Evolutionary conservation across 495 filamentous ascomycete genomes (phyloP).

Genomic region (Aeminium ludgeri): DNA sequence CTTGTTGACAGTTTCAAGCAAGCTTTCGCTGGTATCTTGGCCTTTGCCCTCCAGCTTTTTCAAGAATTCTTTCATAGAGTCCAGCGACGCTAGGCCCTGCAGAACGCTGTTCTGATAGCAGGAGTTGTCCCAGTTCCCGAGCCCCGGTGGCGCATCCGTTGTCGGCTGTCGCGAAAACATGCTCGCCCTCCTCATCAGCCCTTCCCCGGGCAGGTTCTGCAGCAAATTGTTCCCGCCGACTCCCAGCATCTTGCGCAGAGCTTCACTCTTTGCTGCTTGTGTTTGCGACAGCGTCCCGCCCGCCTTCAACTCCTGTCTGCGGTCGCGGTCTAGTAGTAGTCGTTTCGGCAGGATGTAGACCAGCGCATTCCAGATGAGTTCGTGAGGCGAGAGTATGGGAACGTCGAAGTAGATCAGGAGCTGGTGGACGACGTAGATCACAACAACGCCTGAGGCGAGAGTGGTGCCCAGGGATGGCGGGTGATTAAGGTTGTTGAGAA

Average conservation of each 20-base stretch:
- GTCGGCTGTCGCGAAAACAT: constrained; percentile 20
- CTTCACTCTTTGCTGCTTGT: constrained; percentile 48
- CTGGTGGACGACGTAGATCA: constrained; percentile 10
- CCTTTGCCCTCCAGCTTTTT: constrained; percentile 2
- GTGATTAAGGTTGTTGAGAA: not conserved
- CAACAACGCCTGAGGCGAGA: constrained; percentile 1
- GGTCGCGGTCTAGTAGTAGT: constrained; percentile 11
- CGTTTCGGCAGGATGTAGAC: constrained; percentile 34
- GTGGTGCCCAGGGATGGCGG: constrained; percentile 1
- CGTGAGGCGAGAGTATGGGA: constrained; percentile 13
- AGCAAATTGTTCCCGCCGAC: constrained; percentile 40
- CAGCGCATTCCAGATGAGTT: constrained; percentile 46
- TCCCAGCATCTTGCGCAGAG: constrained; percentile 49
- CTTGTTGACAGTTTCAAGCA: constrained; percentile 45
- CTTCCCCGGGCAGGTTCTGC: constrained; percentile 26
- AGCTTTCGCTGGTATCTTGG: constrained; percentile 33
- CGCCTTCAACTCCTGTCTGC: constrained; percentile 19
- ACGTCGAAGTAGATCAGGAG: constrained; percentile 14
- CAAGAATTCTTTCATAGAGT: constrained; percentile 39
- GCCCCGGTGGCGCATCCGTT: constrained; percentile 44
- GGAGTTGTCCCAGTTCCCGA: constrained; percentile 85
- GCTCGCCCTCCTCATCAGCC: constrained; percentile 29
- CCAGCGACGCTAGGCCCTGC: constrained; percentile 62
- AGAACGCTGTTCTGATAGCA: constrained; percentile 97
- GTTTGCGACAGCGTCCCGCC: constrained; percentile 12